Conservation (phyloP, 2,329 filamentous ascomycete genomes). For the Aureobasidium leucospermi region DNA sequence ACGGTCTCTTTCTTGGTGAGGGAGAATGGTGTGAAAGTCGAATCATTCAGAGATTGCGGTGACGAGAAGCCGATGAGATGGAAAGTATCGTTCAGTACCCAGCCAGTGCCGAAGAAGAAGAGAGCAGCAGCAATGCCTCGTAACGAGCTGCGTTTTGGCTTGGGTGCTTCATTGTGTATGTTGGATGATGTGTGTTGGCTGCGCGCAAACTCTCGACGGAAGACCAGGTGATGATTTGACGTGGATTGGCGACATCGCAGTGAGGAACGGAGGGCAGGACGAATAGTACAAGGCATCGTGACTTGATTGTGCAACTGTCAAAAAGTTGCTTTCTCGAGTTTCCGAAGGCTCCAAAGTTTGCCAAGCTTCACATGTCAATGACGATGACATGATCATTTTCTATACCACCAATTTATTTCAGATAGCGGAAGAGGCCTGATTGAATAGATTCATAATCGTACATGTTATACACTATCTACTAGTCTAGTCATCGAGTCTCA, state of each 20-base stretch:
- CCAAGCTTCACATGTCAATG: conserved; percentile 14
- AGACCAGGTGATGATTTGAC: neutral
- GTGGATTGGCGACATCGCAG: neutral
- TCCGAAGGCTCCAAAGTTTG: neutral
- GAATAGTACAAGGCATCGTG: neutral
- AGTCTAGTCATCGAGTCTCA: conserved; percentile 1
- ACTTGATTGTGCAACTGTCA: neutral
- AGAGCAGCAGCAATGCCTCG: conserved; percentile 1
- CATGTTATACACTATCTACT: neutral
- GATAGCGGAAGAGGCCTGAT: too few relatives aligned
- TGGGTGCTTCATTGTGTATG: neutral
- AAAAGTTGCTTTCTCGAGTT: neutral
- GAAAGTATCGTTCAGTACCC: neutral
- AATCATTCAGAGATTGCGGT: conserved; percentile 42
- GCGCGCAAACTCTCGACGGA: neutral
- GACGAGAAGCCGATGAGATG: neutral
- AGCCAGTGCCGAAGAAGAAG: conserved; percentile 4
- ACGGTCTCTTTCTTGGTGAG: conserved; percentile 55
- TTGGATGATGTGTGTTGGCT: neutral
- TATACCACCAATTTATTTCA: neutral
- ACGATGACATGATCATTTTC: neutral
- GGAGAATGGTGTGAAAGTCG: conserved; percentile 58
- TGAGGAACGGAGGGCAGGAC: neutral
- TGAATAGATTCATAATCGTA: neutral
- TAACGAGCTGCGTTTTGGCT: neutral